phyloP scores from a whole-genome alignment of 805 yeast genomes.

The Zygosaccharomyces lentus region DNA sequence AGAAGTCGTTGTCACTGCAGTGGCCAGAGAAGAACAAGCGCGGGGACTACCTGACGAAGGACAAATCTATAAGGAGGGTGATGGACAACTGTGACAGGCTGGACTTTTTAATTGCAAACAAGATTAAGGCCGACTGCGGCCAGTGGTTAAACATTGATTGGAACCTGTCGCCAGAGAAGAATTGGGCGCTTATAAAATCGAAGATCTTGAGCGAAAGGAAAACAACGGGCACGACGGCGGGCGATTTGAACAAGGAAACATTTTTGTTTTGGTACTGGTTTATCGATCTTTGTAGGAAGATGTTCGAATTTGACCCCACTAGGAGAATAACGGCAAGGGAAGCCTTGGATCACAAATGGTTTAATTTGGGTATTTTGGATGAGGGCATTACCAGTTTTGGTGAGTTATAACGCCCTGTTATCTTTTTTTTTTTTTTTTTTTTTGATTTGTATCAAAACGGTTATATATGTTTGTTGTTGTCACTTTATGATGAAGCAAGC shows the following conservation, averaged over 20 bases:
- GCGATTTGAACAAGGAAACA: constrained; percentile 47
- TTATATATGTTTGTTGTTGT: constrained; percentile 5
- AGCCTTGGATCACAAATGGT: constrained; percentile 81
- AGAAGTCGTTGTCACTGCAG: constrained; percentile 17
- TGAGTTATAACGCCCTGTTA: constrained; percentile 11
- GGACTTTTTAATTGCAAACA: constrained; percentile 29
- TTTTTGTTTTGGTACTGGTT: constrained; percentile 83
- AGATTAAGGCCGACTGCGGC: constrained; percentile 27
- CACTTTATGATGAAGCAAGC: background rate
- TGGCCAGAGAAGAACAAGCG: constrained; percentile 33
- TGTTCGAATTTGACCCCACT: constrained; percentile 68
- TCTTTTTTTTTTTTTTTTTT: constrained; percentile 9
- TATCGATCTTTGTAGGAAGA: constrained; percentile 58
- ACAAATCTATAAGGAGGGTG: constrained; percentile 31
- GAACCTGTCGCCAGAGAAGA: constrained; percentile 30
- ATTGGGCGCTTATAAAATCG: constrained; percentile 28
- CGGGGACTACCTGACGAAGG: constrained; percentile 28
- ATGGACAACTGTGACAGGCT: constrained; percentile 30
- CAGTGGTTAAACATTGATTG: constrained; percentile 30
- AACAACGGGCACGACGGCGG: constrained; percentile 8
- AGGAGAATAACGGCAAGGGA: constrained; percentile 70
- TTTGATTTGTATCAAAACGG: constrained; percentile 4
- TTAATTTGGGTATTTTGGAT: constrained; percentile 56
- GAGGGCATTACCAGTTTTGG: constrained; percentile 42
- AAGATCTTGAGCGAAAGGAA: constrained; percentile 14